Conservation (phyloP, 1,139 yeast species). For the Taiozyma sp. region DNA sequence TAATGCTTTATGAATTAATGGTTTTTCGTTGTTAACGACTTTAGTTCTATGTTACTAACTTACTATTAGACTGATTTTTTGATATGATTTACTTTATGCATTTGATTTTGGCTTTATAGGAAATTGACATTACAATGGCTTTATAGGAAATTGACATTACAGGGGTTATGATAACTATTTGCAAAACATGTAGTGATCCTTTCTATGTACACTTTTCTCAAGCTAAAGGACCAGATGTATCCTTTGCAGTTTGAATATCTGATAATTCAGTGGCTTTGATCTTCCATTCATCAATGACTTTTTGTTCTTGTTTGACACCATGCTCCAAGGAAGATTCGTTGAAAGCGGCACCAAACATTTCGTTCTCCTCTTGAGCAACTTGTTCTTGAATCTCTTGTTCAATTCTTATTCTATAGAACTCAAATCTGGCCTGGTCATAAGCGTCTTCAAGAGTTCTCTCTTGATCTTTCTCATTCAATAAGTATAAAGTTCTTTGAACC, state of each 20-base stretch:
- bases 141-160: background rate
- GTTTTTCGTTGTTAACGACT: background rate
- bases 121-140: background rate
- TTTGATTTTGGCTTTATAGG: background rate
- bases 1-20: background rate
- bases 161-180: background rate
- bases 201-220: background rate
- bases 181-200: background rate
- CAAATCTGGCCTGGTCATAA: slow-evolving; percentile 82
- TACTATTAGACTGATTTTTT: background rate
- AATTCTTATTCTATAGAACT: slow-evolving; percentile 83
- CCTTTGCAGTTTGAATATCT: slow-evolving; percentile 13
- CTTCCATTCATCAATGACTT: slow-evolving; percentile 69
- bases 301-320: slow-evolving; percentile 71
- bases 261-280: slow-evolving; percentile 61
- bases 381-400: slow-evolving; percentile 74
- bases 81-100: background rate
- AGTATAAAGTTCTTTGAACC: slow-evolving; percentile 82
- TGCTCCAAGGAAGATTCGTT: slow-evolving; percentile 56
- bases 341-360: slow-evolving; percentile 79
- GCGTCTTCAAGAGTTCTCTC: slow-evolving; percentile 53
- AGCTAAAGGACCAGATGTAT: background rate
- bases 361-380: slow-evolving; percentile 78
- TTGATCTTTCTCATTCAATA: slow-evolving; percentile 38
- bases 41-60: background rate